phyloP scores from a whole-genome alignment of 768 basidiomycete species.

The Suillus discolor region DNA sequence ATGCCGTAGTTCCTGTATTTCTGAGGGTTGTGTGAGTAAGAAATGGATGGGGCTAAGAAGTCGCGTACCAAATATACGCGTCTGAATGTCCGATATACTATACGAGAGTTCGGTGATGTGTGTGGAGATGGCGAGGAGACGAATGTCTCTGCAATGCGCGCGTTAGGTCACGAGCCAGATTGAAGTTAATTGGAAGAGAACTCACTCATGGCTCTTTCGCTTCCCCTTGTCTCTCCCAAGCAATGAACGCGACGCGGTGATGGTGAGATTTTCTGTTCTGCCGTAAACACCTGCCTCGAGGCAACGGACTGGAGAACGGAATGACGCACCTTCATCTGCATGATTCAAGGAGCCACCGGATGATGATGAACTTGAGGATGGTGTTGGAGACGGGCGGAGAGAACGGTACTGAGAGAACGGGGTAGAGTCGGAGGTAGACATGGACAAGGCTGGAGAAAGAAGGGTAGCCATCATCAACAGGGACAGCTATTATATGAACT shows the following conservation, averaged over 20 bases:
- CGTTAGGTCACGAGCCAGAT: conserved; percentile 23
- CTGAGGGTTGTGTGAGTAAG: conserved; percentile 38
- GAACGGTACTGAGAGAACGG: conserved; percentile 37
- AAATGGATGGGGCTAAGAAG: neutral
- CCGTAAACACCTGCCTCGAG: conserved; percentile 31
- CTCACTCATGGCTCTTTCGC: conserved; percentile 70
- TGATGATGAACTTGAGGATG: conserved; percentile 42
- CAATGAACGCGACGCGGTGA: conserved; percentile 56
- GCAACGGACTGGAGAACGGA: conserved; percentile 6
- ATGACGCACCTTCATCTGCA: conserved; percentile 64
- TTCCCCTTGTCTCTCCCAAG: conserved; percentile 47
- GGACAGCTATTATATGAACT: neutral
- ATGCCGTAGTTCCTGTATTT: conserved; percentile 92
- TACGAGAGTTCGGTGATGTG: conserved; percentile 89
- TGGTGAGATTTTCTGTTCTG: conserved; percentile 69
- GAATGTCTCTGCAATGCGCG: conserved; percentile 60
- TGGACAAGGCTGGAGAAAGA: conserved; percentile 4
- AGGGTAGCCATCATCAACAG: neutral
- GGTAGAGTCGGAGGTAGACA: conserved; percentile 28
- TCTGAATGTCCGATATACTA: conserved; percentile 86
- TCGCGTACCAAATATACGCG: conserved; percentile 79
- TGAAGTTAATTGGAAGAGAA: conserved; percentile 23
- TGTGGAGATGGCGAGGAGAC: conserved; percentile 75
- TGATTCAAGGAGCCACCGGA: conserved; percentile 56
- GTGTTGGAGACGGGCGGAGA: conserved; percentile 31